Conservation (phyloP, 768 basidiomycete species). For the Bullera alba region DNA sequence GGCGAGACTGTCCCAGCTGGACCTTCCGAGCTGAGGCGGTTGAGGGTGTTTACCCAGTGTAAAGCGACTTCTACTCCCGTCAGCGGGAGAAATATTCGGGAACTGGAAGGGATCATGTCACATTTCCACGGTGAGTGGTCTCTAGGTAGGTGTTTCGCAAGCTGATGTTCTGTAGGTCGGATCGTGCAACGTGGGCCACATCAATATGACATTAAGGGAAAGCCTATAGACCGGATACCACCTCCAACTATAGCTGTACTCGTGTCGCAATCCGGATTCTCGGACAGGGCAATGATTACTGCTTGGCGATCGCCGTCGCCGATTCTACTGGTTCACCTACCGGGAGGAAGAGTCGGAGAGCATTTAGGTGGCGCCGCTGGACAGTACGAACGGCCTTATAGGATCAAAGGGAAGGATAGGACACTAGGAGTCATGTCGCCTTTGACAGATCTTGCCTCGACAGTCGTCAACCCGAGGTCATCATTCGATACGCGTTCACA, state of each 20-base stretch:
- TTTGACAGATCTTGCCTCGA: slow-evolving; percentile 6
- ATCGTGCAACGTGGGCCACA: not conserved
- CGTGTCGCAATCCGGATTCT: slow-evolving; percentile 74
- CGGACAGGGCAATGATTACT: slow-evolving; percentile 60
- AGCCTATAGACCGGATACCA: not conserved
- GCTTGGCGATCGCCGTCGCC: slow-evolving; percentile 71
- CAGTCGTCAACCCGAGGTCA: slow-evolving; percentile 1
- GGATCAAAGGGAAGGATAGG: slow-evolving; percentile 2
- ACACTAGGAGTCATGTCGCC: not conserved
- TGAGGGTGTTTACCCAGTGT: slow-evolving; percentile 80
- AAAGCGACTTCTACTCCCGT: slow-evolving; percentile 81
- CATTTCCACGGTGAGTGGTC: slow-evolving; percentile 13
- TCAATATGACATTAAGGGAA: not conserved
- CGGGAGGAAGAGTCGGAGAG: slow-evolving; percentile 46
- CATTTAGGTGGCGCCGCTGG: not conserved
- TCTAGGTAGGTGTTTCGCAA: not conserved
- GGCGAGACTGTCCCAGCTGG: no score
- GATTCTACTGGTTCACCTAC: slow-evolving; percentile 70
- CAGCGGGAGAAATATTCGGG: slow-evolving; percentile 72
- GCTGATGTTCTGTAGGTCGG: not conserved
- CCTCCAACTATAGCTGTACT: slow-evolving; percentile 59
- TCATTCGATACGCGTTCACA: no score
- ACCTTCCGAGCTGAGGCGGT: slow-evolving; percentile 51
- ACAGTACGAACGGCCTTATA: not conserved
- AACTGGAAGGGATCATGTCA: slow-evolving; percentile 73